Conservation (phyloP, 2,329 filamentous ascomycete genomes). For the Cladophialophora immunda region DNA sequence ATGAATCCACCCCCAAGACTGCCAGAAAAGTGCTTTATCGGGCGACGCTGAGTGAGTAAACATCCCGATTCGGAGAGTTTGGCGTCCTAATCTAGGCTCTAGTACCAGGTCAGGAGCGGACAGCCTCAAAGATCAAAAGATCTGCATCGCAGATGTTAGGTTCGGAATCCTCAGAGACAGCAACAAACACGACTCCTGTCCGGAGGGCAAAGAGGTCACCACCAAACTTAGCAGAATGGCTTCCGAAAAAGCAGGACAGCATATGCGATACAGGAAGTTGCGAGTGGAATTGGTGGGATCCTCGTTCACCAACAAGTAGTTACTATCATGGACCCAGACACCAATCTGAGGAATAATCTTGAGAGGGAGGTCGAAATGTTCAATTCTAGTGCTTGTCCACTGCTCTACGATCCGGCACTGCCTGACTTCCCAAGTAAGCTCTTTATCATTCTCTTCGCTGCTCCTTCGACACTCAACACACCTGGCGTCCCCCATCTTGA, state of each 20-base stretch:
- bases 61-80: neutral
- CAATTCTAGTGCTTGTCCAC: neutral
- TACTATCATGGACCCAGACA: neutral
- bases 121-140: neutral
- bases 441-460: neutral
- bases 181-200: too few relatives aligned
- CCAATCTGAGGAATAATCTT: neutral
- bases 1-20: neutral
- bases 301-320: neutral
- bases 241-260: too few relatives aligned
- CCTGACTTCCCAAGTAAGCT: neutral
- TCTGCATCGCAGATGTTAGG: neutral
- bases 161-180: neutral
- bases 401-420: neutral
- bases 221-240: too few relatives aligned
- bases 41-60: neutral
- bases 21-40: neutral
- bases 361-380: too few relatives aligned
- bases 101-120: neutral
- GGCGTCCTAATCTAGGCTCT: neutral
- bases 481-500: neutral
- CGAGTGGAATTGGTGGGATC: neutral
- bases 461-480: neutral
- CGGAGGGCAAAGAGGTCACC: too few relatives aligned
- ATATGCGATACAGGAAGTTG: neutral